Base-by-base conservation (phyloP, 2,329 filamentous ascomycete species). In the Remersonia thermophila region DNA sequence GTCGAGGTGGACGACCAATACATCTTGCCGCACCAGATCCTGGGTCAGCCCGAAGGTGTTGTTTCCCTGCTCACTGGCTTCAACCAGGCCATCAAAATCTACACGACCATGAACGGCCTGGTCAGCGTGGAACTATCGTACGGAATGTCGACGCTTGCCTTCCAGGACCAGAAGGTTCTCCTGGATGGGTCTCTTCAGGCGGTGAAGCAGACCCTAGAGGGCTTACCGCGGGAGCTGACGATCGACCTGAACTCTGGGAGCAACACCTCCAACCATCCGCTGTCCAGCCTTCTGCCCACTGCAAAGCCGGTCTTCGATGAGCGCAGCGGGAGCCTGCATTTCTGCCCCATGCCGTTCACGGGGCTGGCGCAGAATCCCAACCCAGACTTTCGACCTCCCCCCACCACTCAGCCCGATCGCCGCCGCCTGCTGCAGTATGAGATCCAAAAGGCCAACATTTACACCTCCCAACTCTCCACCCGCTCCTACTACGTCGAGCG, bases 401-500 rank as follows among this genome's bases (percentile, higher is more conserved):
- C 73, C 39, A 64, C 65, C 36, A 56, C 60, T 14, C 60, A 73
- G 17, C 65, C 68, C 1, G 53, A 60, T 17, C 62, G 65, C 3
- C 66, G 72, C 2, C 66, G 73, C 1, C 63, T 68, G 37, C 55
- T 86, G 4, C 83, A 91, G 52, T 85, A 79, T 46, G 86, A 93
- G 58, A 91, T 94, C 20, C 85, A 93, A 55, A 93, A 93, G 54
- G 83, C 84, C 6, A 93, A 93, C 55, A 83, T 94, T 27, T 85
- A 89, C 52, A 76, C 79, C 2, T 89, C 80, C 5, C 80, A 86
- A 50, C 65, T 94, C 8, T 77, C 79, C 2, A 93, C 84, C 0
- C 71, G 86, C 16, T 89, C 83, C 0, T 87, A 85, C 54, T 76
- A 89, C 38, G 83, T 93, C 0, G 84, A 93, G 55, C 80, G 86